phyloP scores from a whole-genome alignment of 2,329 filamentous ascomycete genomes.

The Curvularia sp. region DNA sequence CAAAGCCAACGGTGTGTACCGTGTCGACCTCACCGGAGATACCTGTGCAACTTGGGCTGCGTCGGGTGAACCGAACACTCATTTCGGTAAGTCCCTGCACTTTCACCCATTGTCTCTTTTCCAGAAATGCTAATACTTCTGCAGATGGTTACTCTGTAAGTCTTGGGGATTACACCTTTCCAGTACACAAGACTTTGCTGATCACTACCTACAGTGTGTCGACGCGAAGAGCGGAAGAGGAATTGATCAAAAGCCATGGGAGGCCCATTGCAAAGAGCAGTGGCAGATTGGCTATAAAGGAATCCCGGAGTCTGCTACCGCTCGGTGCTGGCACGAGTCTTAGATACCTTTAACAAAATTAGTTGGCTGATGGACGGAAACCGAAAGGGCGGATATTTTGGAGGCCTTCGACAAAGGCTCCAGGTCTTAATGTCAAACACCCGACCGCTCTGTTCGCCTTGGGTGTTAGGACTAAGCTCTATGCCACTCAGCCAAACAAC shows the following conservation, averaged over 20 bases:
- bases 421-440: neutral
- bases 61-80: neutral
- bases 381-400: neutral
- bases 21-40: neutral
- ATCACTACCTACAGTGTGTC: neutral
- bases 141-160: conserved; percentile 1
- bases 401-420: neutral
- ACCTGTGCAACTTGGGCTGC: neutral
- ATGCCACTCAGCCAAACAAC: no score
- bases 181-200: neutral
- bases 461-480: no score
- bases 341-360: neutral
- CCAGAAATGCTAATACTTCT: neutral
- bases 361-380: neutral
- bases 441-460: neutral
- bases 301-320: neutral
- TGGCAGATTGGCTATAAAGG: neutral
- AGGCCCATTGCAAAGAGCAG: neutral
- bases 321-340: neutral
- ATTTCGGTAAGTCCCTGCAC: neutral
- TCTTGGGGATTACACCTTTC: neutral
- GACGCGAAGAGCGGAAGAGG: neutral
- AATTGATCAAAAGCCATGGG: neutral
- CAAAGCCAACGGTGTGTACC: neutral
- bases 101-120: neutral